Evolutionary conservation across 108 stramenopile genomes (phyloP), one percentile per base, ranked within the genome.

Genomic region (Nitzschia sp.): DNA sequence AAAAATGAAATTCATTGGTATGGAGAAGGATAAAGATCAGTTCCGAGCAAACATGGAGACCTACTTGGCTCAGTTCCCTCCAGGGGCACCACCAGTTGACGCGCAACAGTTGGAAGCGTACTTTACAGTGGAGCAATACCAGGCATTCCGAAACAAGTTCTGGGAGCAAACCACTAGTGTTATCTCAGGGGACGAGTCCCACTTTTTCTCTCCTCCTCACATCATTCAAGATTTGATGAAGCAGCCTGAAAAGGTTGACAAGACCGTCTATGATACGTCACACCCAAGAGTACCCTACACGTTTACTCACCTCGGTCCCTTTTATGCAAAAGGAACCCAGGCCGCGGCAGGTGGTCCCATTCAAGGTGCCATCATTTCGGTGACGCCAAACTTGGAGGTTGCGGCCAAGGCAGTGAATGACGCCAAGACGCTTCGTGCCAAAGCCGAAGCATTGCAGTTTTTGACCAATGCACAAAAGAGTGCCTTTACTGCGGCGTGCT

Each of bases 371-470:
- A 76, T 91, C 36, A 76, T 94, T 54, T 75, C 68, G 23, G 93
- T 90, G 47, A 89, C 90, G n/a, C 89, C 93, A 19, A 82, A 83
- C 54, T 65, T 94, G 29, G 70, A 75, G 53, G 56, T 62, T 29
- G 93, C 90, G 6, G 79, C 79, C 34, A 75, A 82, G 48, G 85
- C 80, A 24, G 85, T 94, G 2, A 74, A 64, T 30, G 59, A 74
- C 3, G 90, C 83, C 32, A 75, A 79, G 54, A 79, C 82, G 26
- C 59, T 86, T 6, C 82, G 90, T 9, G 83, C 25, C 21, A 94
- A 94, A 80, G 93, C 86, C 0, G 93, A 94, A 72, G 93, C 90
- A 28, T 62, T 94, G 51, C 79, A 79, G 65, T 91, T 88, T 62
- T 70, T 94, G 38, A 87, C 87, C 26, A 72, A 81, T 36, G 59